Conservation (phyloP, 2,329 filamentous ascomycete species). For the Elsinoe necatrix region DNA sequence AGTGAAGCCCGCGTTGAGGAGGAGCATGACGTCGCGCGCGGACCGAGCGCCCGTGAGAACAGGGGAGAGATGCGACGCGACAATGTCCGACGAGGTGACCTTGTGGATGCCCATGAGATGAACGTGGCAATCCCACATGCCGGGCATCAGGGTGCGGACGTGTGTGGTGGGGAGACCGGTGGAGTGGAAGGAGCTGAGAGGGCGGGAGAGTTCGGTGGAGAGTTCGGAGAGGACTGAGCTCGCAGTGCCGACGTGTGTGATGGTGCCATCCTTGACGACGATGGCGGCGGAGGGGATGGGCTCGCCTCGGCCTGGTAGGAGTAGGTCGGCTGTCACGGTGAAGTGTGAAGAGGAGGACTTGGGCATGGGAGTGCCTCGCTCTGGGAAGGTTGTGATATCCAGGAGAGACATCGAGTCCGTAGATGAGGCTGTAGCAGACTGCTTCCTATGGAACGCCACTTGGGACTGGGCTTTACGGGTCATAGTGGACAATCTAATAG, state of each 20-base stretch:
- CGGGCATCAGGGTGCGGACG: conserved; percentile 42
- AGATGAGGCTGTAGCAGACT: not conserved
- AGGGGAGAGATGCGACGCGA: conserved; percentile 22
- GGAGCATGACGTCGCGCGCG: conserved; percentile 34
- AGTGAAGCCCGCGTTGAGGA: conserved; percentile 44
- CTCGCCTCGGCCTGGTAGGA: conserved; percentile 43
- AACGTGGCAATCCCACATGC: conserved; percentile 47
- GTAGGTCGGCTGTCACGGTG: conserved; percentile 26
- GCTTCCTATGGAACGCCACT: not conserved
- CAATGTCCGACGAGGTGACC: conserved; percentile 20
- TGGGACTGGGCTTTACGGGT: not conserved
- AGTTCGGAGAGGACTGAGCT: conserved; percentile 7
- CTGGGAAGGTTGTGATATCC: not conserved
- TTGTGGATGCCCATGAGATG: conserved; percentile 38
- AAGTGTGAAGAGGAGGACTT: not conserved
- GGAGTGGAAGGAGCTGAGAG: conserved; percentile 23
- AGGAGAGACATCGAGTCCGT: not conserved
- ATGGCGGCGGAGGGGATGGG: conserved; percentile 35
- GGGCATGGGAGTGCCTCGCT: not conserved
- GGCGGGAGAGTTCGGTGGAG: not conserved
- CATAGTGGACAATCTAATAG: not conserved
- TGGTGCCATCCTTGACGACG: conserved; percentile 33
- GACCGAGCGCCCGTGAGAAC: conserved; percentile 36
- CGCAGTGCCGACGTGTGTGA: conserved; percentile 34
- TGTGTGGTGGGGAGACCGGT: conserved; percentile 24